Conservation (phyloP, 2,329 filamentous ascomycete species). For the Alternaria tenuissima region DNA sequence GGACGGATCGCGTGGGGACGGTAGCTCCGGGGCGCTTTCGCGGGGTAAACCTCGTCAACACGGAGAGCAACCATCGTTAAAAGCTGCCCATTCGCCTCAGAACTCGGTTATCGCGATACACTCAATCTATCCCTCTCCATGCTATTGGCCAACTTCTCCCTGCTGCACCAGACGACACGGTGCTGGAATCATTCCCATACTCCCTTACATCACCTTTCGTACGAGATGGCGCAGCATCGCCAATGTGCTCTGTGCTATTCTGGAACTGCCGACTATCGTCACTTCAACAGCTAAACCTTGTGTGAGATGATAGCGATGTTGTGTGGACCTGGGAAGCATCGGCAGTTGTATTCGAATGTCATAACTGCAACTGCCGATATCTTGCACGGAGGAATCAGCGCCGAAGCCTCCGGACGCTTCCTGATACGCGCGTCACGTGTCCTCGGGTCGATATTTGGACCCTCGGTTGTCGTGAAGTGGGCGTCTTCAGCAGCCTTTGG, state of each 20-base stretch:
- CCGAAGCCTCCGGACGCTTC: constrained; percentile 3
- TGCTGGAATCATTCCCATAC: constrained; percentile 8
- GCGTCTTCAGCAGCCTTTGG: not conserved
- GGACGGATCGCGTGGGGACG: constrained; percentile 19
- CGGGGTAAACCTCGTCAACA: constrained; percentile 19
- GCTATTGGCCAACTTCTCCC: constrained; percentile 1
- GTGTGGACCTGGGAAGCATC: constrained; percentile 17
- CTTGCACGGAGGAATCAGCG: not conserved
- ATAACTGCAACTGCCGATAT: constrained; percentile 29
- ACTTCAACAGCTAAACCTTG: constrained; percentile 17
- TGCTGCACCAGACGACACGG: not conserved
- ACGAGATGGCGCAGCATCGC: not conserved
- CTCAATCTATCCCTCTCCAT: constrained; percentile 1
- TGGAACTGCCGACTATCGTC: constrained; percentile 27
- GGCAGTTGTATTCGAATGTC: constrained; percentile 28
- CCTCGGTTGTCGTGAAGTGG: not conserved
- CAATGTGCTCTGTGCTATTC: constrained; percentile 13
- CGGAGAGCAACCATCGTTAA: constrained; percentile 1
- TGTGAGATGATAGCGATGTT: constrained; percentile 14
- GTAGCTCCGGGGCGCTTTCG: constrained; percentile 14
- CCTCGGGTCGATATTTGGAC: not conserved
- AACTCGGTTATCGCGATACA: constrained; percentile 8
- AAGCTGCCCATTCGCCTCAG: constrained; percentile 14
- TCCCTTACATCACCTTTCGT: constrained; percentile 3
- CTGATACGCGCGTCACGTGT: constrained; percentile 12